Evolutionary conservation across 805 yeast genomes (phyloP), one percentile per base, ranked within the genome.

Genomic region (Nakazawaea siamensis): DNA sequence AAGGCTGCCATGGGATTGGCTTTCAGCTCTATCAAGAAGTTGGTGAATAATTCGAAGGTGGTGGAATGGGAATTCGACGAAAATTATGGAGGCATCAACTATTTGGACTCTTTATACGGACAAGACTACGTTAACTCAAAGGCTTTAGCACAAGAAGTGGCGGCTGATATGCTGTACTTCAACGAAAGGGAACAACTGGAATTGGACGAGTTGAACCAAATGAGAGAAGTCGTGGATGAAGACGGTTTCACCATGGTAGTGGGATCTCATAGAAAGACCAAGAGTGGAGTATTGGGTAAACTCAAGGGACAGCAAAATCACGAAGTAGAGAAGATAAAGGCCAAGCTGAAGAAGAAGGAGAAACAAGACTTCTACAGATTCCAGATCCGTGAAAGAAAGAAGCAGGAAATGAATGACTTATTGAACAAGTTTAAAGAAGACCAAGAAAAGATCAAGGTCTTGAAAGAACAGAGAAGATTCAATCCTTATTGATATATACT

Each of bases 221-320:
- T 75, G 62, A 68, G 70, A 18, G 67, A 72, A 29, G 48, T 73
- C 21, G 92, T 87, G 3, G 97, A 88, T 54, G 96, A 82, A 44
- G 97, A 88, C 54, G 97, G 97, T 2, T 88, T 88, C 60, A 86
- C 95, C 1, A 61, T 83, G 50, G 97, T 88, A 29, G 94, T 87
- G 15, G 86, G 92, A 9, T 69, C 84, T 33, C 88, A 84, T 51
- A 73, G 95, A 43, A 86, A 84, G 65, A 77, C 92, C 2, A 73
- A 80, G 55, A 74, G 76, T 43, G 83, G 83, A 42, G 66, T 86
- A 26, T 45, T 76, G 54, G 83, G 83, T 28, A 67, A 72, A 5
- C 40, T 52, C 18, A 56, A 52, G 45, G 15, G 35, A 12, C 34
- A 31, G 15, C 49, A 46, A 16, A 39, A 47, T 6, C 39, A 44